Conservation (phyloP, 2,329 filamentous ascomycete species). For the Nemania sp. region DNA sequence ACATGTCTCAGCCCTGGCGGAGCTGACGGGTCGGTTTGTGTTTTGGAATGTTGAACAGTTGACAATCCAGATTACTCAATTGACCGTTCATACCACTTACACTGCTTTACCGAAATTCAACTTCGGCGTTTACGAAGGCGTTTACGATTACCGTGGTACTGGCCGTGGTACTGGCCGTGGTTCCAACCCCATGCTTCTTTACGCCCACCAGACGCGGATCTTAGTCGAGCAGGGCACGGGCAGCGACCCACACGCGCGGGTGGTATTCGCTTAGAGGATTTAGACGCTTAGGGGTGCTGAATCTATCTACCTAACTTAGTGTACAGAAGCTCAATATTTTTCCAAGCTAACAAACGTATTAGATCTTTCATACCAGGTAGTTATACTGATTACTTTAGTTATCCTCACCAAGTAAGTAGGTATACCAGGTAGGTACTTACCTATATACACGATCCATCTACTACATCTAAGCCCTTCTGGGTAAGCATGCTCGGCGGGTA, state of each 20-base stretch:
- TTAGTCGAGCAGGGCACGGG: constrained; percentile 8
- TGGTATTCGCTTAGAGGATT: constrained; percentile 22
- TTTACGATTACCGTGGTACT: too few relatives aligned
- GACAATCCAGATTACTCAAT: constrained; percentile 17
- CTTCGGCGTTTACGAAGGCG: constrained; percentile 1
- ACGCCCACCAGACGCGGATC: constrained; percentile 2
- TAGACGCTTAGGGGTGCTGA: constrained; percentile 24
- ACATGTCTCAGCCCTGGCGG: constrained; percentile 20
- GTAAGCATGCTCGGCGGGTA: background rate
- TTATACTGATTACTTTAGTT: too few relatives aligned
- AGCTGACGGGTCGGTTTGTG: constrained; percentile 20
- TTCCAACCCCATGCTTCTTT: constrained; percentile 1
- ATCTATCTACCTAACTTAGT: background rate
- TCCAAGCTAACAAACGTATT: constrained; percentile 5
- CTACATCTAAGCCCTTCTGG: too few relatives aligned
- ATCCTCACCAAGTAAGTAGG: too few relatives aligned
- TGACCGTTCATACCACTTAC: background rate
- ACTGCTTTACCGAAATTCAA: constrained; percentile 13
- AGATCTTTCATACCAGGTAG: background rate
- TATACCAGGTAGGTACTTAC: too few relatives aligned
- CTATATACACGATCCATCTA: too few relatives aligned
- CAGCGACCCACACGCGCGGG: constrained; percentile 22
- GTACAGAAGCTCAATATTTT: constrained; percentile 2
- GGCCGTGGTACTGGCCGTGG: too few relatives aligned
- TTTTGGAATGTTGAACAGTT: background rate